Evolutionary conservation across 164 flowering plant genomes (phyloP), one percentile per base, ranked within the genome.

Genomic region (Kingdonia uniflora): DNA sequence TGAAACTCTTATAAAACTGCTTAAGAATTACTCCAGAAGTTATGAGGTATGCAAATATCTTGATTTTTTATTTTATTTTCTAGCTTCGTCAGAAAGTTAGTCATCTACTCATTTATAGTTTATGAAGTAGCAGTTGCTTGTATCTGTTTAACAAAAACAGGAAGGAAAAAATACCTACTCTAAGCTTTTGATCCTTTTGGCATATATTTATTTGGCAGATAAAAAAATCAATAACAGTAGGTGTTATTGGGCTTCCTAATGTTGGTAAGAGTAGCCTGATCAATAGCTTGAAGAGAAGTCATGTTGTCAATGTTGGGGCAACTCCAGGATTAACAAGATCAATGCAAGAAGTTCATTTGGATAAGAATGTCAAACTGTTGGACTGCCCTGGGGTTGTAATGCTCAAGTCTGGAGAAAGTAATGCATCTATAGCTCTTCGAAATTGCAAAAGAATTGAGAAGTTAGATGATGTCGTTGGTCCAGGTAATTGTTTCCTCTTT

Each of bases 301-400:
- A 76, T 58, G 99, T 81, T 54, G 99, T 73, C 58, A 85, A 83
- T 66, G 97, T 87, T 71, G 97, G 99, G 54, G 78, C 99, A 24
- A 94, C 96, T 49, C 99, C 99, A 10, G 99, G 99, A 29, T 64
- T 94, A 42, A 94, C 99, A 51, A 81, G 90, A 65, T 78, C 99
- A 17, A 69, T 89, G 88, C 99, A 94, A 82, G 97, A 94, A 72
- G 82, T 94, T 67, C 92, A 85, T 23, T 68, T 94, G 25, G 99
- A 94, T 68, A 89, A 83, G 74, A 79, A 89, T 73, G 84, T 94
- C 38, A 94, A 84, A 65, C 68, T 94, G 59, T 58, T 94, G 78
- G 99, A 94, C 49, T 94, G 99, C 60, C 99, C 99, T 65, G 99
- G 99, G 19, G 97, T 94, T 68, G 96, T 87, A 14, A 78, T 94